Conservation (phyloP, 805 yeast genomes). For the Metschnikowia anglica region DNA sequence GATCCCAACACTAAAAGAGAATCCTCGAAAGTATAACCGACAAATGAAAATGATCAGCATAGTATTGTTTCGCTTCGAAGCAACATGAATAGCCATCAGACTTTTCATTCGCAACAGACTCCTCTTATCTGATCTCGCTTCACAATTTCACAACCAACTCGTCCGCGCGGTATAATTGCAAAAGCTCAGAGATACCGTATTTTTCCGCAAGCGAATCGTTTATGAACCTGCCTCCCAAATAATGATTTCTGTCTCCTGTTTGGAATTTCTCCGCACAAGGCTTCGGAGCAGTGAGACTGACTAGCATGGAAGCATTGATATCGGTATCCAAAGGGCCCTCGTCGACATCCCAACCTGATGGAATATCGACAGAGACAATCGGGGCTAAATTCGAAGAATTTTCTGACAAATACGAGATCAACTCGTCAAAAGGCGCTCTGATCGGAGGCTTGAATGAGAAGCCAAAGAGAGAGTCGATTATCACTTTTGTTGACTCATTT, state of each 20-base stretch:
- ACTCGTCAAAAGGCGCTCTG: constrained; percentile 67
- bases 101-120: no score
- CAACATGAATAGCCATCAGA: no score
- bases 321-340: constrained; percentile 50
- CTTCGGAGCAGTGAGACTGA: constrained; percentile 92
- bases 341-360: constrained; percentile 98
- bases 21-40: no score
- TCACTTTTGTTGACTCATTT: constrained; percentile 30
- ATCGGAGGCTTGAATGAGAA: constrained; percentile 91
- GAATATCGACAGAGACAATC: constrained; percentile 82
- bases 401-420: constrained; percentile 28
- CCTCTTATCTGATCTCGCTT: background rate
- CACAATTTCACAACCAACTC: constrained; percentile 38
- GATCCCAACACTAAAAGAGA: no score
- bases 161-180: constrained; percentile 30
- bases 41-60: no score
- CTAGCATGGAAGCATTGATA: constrained; percentile 64
- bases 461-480: constrained; percentile 86
- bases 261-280: constrained; percentile 65
- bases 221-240: constrained; percentile 88
- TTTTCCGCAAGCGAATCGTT: constrained; percentile 62
- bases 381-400: constrained; percentile 51
- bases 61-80: no score
- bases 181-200: constrained; percentile 61
- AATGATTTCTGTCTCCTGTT: constrained; percentile 50